Evolutionary conservation across 176 grass and related monocot genomes (phyloP), one percentile per base, ranked within the genome.

Genomic region (Bonia amplexicaulis): DNA sequence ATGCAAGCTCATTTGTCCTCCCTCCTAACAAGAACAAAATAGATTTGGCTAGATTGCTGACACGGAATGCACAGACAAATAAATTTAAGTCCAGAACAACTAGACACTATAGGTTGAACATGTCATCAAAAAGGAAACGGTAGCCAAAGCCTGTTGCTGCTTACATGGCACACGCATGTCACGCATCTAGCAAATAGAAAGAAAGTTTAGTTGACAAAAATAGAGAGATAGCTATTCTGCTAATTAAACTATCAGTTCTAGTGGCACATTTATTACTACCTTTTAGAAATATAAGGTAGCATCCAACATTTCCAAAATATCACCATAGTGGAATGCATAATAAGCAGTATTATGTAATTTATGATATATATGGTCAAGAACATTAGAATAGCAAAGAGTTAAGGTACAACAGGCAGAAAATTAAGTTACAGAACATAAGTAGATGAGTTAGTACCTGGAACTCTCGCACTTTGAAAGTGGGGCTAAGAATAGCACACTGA

Each of bases 401-500:
- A 12, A 54, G 48, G n/a, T 15, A 54, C 49, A 49, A 51, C 42
- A 12, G 29, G 59, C 8, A n/a, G 33, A 74, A 63, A 20, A 16
- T 22, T 46, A 26, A 5, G 44, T 11, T 27, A 33, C 6, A 29
- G 33, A 48, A 83, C 13, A 49, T 63, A 57, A 70, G 4, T 1
- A 68, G 16, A 27, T 16, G 10, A 46, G 9, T 27, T 15, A 14
- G 64, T 90, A 97, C 95, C 95, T 97, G 92, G 71, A 97, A 97
- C 4, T 95, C 95, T 17, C 95, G 87, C 23, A 97, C 95, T 95
- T 90, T 97, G 63, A 97, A 97, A 46, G 95, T 97, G 66, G 95
- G 95, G 72, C 95, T 97, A 33, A 95, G 92, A 53, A 97, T 93
- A 60, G 95, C 95, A 90, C 95, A 97, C 40, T 97, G 87, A 47